These are phyloP conservation scores for Phytophthora kernoviae DNA, from an alignment of 352 stramenopile genomes.

Conservation along the genomic window DNA sequence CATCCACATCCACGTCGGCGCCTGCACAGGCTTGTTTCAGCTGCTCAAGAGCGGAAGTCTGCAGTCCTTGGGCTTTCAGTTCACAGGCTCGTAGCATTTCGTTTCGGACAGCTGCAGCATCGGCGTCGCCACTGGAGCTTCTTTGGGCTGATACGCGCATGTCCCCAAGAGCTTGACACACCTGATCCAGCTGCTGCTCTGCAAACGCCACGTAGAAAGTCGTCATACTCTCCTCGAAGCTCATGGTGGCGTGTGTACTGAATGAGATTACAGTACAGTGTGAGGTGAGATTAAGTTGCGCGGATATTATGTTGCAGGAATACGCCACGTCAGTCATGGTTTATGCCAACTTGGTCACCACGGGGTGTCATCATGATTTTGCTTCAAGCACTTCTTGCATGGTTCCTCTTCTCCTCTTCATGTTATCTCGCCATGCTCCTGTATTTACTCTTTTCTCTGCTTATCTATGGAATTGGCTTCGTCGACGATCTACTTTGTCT, in stretches of 20 bases:
- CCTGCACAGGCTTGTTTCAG: slow-evolving; percentile 50
- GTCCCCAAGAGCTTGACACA: slow-evolving; percentile 61
- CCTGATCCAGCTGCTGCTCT: slow-evolving; percentile 70
- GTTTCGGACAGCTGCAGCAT: slow-evolving; percentile 50
- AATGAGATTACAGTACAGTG: too few species aligned
- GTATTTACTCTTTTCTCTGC: neutral
- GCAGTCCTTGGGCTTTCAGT: slow-evolving; percentile 58
- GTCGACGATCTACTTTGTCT: slow-evolving; percentile 1
- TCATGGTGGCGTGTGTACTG: slow-evolving; percentile 31
- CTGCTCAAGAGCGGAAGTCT: slow-evolving; percentile 41
- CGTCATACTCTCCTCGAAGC: slow-evolving; percentile 83
- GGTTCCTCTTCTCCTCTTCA: too few species aligned
- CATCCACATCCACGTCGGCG: slow-evolving; percentile 54
- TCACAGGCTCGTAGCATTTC: slow-evolving; percentile 83
- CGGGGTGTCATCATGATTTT: neutral
- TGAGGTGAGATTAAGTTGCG: too few species aligned
- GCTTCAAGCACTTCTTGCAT: too few species aligned
- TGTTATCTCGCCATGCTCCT: too few species aligned
- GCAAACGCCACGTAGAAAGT: slow-evolving; percentile 84
- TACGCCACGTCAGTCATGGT: neutral
- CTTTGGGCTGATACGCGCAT: slow-evolving; percentile 53
- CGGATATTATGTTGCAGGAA: neutral
- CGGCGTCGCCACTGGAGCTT: slow-evolving; percentile 5
- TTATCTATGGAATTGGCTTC: neutral
- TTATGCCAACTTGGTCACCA: too few species aligned